A percentile compares a stretch with the other conserved stretches of the same genome.
These are phyloP conservation scores for Brassica juncea DNA, from an alignment of 345 rosid genomes.

Conservation along the genomic window DNA sequence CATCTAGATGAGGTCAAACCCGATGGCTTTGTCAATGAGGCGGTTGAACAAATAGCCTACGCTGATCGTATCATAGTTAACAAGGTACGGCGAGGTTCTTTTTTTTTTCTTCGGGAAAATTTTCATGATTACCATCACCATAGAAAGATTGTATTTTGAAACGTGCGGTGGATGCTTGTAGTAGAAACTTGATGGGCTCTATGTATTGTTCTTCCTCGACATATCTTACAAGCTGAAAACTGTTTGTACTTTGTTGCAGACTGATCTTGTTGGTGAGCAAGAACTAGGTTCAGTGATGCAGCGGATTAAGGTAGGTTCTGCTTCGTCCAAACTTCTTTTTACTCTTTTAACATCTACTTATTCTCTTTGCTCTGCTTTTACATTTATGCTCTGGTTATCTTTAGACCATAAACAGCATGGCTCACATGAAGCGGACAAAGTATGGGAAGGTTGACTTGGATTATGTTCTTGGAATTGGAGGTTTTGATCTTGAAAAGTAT, in stretches of 20 bases:
- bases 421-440: slow-evolving; percentile 68
- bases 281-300: slow-evolving; percentile 66
- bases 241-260: slow-evolving; percentile 45
- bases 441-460: slow-evolving; percentile 95
- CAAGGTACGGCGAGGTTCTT: slow-evolving; percentile 51
- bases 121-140: background rate
- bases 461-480: slow-evolving; percentile 97
- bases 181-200: background rate
- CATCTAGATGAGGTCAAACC: slow-evolving; percentile 86
- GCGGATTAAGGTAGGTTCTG: slow-evolving; percentile 58
- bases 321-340: background rate
- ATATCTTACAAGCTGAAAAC: background rate
- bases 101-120: background rate
- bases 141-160: background rate
- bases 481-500: slow-evolving; percentile 93
- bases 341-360: slow-evolving; percentile 2
- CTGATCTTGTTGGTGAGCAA: slow-evolving; percentile 77
- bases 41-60: slow-evolving; percentile 92
- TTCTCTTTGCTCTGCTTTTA: slow-evolving; percentile 1
- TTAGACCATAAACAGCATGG: slow-evolving; percentile 80
- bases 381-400: slow-evolving; percentile 9
- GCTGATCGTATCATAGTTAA: slow-evolving; percentile 89
- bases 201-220: background rate
- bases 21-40: slow-evolving; percentile 91
- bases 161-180: background rate